Base-by-base conservation (phyloP, 108 stramenopile species). In the Cyclotella sp. region DNA sequence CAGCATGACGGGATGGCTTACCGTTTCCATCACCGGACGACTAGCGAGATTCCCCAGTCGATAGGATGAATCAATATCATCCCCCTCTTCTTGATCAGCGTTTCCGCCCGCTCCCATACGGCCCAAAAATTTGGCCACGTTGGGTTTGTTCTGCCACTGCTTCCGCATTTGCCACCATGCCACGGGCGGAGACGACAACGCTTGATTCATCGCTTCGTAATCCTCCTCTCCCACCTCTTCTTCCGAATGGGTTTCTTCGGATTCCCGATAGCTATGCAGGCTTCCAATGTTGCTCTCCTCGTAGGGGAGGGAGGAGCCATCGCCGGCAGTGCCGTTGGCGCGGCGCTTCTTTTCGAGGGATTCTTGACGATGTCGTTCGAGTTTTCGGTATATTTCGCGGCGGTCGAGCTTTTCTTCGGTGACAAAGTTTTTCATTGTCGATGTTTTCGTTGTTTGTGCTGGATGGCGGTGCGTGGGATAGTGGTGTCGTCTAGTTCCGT, bases 101-200 rank as follows among this genome's bases (percentile, higher is more conserved):
- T 62, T 61, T 16, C 6, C 28, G 18, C 34, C 63, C 57, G 29
- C 43, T 29, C 21, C 47, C 43, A 62, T n/a, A 11, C 61, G 34
- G 14, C 45, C 63, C 44, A 64, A 46, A 0, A 45, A 45, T 30
- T 27, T 64, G n/a, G 45, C 44, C 22, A 64, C 19, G 45, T 46
- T 64, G 22, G 43, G 9, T 27, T 64, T 63, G 12, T 65, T 72
- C 43, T 82, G 75, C 81, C 75, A 82, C 28, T 82, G 75, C 34
- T 68, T 76, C 22, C 81, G 30, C 75, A 72, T 82, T 9, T 53
- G 69, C 75, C 75, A 76, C 81, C 81, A 82, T 1, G 70, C 58
- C 42, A 44, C 45, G 55, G 81, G 75, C 7, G 61, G 69, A 54
- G 42, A 68, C 13, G 75, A 70, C 10, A 82, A 47, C 0, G 79